Evolutionary conservation across 1,284 basidiomycete genomes (phyloP), one percentile per base, ranked within the genome.

Genomic region (Cutaneotrichosporon daszewskae): DNA sequence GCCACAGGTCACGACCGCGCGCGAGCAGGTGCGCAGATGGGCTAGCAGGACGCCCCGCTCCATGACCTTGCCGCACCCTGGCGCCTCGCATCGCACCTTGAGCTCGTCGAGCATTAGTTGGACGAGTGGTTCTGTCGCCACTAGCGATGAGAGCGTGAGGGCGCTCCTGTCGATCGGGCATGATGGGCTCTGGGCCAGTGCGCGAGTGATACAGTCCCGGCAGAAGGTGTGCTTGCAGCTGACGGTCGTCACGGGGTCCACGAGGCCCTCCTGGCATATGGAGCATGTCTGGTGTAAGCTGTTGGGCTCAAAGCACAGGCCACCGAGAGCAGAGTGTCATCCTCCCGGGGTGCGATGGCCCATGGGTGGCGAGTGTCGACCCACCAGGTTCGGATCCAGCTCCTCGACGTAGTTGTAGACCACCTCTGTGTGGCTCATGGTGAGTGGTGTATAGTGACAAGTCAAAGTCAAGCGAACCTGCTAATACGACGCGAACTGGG

Each of bases 151-250:
- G 8, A 40, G 23, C 7, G 54, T 55, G 27, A 90, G 74, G 0
- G 79, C 75, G 14, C 78, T 81, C 16, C 87, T 79, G 68, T 90
- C 87, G 32, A 90, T 81, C n/a, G 87, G 87, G 62, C 87, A 91
- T 53, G 81, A 32, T 12, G 58, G 54, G 18, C 61, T 58, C 36
- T 57, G 52, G 4, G 69, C 62, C 10, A 90, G 74, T 0, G 87
- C 84, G 33, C 75, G 74, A 13, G 73, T 58, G 51, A 90, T 85
- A 60, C 87, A 90, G 27, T 80, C 80, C 18, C 73, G 72, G 64
- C 87, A 91, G 66, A 90, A 90, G 0, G 85, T 90, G 63, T 91
- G 87, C 46, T 78, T 76, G 60, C 87, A 90, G 11, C 81, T 80
- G 19, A 72, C 52, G 1, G 65, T 77, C 2, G 85, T 82, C 4